A percentile compares a stretch with the other conserved stretches of the same genome.
These are phyloP conservation scores for Myrmaecium sp. DNA, from an alignment of 2,329 filamentous ascomycete species.

Conservation along the genomic window DNA sequence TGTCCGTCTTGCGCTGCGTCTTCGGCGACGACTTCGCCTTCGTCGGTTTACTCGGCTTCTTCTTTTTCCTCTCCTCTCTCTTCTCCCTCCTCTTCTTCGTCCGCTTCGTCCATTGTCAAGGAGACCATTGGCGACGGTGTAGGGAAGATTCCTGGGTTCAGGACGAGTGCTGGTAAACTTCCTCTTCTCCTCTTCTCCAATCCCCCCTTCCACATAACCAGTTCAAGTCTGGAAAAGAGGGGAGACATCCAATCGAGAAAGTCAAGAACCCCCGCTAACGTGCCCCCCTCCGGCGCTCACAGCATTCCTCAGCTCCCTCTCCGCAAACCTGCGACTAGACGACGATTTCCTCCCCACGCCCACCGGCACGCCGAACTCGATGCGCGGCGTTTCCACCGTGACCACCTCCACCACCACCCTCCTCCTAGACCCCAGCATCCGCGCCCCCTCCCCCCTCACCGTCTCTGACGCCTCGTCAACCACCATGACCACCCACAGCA, in stretches of 20 bases:
- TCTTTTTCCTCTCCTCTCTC: too few relatives aligned
- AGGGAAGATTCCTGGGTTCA: constrained; percentile 21
- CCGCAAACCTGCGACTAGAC: constrained; percentile 59
- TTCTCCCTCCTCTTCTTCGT: too few relatives aligned
- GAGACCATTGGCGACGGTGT: too few relatives aligned
- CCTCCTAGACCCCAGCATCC: constrained; percentile 23
- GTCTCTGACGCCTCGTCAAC: constrained; percentile 20
- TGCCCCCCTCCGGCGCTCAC: constrained; percentile 4
- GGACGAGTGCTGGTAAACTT: constrained; percentile 22
- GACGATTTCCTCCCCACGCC: constrained; percentile 40
- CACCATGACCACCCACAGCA: constrained; percentile 10
- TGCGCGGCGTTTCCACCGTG: constrained; percentile 24
- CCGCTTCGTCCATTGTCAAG: too few relatives aligned
- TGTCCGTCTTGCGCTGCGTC: too few relatives aligned
- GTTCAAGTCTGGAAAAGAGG: too few relatives aligned
- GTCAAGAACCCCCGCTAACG: constrained; percentile 1
- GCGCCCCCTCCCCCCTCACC: constrained; percentile 16
- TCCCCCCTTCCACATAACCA: not conserved
- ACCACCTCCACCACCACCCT: constrained; percentile 30
- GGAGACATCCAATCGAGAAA: too few relatives aligned
- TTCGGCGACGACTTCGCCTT: too few relatives aligned
- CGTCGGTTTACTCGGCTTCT: too few relatives aligned
- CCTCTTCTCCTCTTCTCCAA: not conserved
- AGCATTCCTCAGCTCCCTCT: constrained; percentile 74
- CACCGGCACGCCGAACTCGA: constrained; percentile 45